phyloP scores from a whole-genome alignment of 352 stramenopile species.

The Phytophthora pisi region DNA sequence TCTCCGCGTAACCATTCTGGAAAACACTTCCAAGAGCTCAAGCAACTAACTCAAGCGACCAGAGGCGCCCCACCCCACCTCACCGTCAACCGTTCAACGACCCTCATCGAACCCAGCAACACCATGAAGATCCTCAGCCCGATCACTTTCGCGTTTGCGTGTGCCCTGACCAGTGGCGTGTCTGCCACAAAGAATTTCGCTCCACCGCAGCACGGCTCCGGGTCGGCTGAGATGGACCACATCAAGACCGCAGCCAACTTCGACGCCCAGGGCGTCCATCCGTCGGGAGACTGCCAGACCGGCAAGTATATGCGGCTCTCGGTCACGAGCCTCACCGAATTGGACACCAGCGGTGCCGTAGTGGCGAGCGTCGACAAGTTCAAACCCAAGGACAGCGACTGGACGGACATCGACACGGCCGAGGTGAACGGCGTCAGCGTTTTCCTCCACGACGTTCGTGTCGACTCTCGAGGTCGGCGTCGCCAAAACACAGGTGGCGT shows the following conservation, averaged over 20 bases:
- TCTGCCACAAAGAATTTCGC: conserved; percentile 17
- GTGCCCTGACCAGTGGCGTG: conserved; percentile 1
- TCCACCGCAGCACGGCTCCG: neutral
- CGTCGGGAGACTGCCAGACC: conserved; percentile 66
- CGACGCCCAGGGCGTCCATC: conserved; percentile 29
- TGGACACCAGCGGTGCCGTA: conserved; percentile 6
- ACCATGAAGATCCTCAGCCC: conserved; percentile 30
- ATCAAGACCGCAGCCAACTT: conserved; percentile 51
- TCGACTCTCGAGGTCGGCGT: conserved; percentile 20
- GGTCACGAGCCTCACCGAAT: conserved; percentile 41
- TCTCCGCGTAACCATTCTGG: conserved; percentile 7
- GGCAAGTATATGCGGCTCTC: conserved; percentile 94
- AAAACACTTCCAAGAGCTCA: conserved; percentile 18
- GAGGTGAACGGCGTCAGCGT: conserved; percentile 23
- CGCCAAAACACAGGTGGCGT: neutral
- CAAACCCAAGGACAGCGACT: conserved; percentile 27
- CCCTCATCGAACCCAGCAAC: neutral
- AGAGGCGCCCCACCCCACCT: neutral
- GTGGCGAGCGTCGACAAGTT: conserved; percentile 26
- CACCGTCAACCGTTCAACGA: no score
- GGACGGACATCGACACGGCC: conserved; percentile 26
- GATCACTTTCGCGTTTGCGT: conserved; percentile 13
- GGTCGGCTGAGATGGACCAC: neutral
- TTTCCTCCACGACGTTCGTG: conserved; percentile 33
- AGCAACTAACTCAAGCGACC: conserved; percentile 6